Evolutionary conservation across 1,284 basidiomycete genomes (phyloP).

Genomic region (Singerocomus inundabilis): DNA sequence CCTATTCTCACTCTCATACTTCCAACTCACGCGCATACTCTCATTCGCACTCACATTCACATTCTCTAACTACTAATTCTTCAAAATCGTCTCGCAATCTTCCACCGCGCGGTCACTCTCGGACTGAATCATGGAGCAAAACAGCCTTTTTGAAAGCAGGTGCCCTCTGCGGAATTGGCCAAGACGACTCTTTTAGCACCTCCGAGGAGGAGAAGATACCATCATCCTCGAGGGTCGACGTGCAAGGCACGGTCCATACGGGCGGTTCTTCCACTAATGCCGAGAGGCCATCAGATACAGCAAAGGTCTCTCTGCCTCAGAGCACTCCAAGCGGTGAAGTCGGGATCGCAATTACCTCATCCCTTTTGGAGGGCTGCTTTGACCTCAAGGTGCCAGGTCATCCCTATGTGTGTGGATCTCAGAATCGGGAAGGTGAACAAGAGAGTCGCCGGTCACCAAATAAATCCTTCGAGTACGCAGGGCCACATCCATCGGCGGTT

Average conservation of each 20-base stretch:
- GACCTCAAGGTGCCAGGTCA: conserved; percentile 47
- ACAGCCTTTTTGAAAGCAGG: conserved; percentile 52
- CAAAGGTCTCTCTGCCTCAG: conserved; percentile 18
- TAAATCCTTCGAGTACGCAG: conserved; percentile 45
- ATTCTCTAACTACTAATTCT: conserved; percentile 44
- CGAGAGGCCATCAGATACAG: conserved; percentile 27
- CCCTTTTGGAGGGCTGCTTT: conserved; percentile 39
- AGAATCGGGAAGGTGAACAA: conserved; percentile 15
- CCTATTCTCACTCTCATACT: conserved; percentile 21
- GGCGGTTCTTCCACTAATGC: conserved; percentile 33
- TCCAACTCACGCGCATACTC: conserved; percentile 36
- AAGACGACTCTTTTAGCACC: conserved; percentile 22
- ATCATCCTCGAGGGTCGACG: conserved; percentile 33
- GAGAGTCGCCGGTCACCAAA: conserved; percentile 8
- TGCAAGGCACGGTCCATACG: conserved; percentile 44
- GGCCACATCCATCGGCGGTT: conserved; percentile 41
- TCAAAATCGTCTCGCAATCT: conserved; percentile 43
- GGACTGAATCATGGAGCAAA: conserved; percentile 60
- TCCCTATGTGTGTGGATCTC: conserved; percentile 39
- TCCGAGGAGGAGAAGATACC: conserved; percentile 33
- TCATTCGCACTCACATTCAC: conserved; percentile 47
- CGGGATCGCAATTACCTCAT: conserved; percentile 68
- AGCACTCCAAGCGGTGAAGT: conserved; percentile 37
- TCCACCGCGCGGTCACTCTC: conserved; percentile 46
- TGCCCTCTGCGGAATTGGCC: conserved; percentile 35